These are phyloP conservation scores for Clarireedia monteithiana DNA, from an alignment of 2,329 filamentous ascomycete genomes.

Conservation along the genomic window DNA sequence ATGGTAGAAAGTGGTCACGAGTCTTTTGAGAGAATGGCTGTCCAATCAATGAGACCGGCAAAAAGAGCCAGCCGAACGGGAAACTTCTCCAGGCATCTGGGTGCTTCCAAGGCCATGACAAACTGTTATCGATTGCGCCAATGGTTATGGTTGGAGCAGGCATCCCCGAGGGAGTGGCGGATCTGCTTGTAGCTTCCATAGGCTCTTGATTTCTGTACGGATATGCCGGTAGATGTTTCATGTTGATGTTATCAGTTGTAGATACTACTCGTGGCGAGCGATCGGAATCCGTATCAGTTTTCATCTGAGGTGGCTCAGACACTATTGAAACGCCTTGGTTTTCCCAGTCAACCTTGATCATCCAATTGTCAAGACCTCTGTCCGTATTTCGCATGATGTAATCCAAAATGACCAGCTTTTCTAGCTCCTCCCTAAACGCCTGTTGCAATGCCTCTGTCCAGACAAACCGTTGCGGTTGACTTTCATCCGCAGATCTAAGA, in stretches of 20 bases:
- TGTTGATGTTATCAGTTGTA: constrained; percentile 27
- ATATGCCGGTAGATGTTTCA: constrained; percentile 35
- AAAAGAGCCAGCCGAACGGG: constrained; percentile 96
- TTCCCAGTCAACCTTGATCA: constrained; percentile 92
- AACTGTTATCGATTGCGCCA: constrained; percentile 93
- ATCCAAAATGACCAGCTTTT: constrained; percentile 94
- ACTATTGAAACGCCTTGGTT: constrained; percentile 76
- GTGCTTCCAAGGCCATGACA: constrained; percentile 76
- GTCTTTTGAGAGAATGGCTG: constrained; percentile 94
- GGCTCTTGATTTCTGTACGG: constrained; percentile 74
- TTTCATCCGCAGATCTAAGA: constrained; percentile 17
- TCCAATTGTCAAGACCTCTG: constrained; percentile 95
- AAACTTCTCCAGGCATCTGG: constrained; percentile 78
- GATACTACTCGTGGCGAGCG: constrained; percentile 41
- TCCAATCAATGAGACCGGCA: constrained; percentile 92
- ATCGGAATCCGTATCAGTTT: constrained; percentile 46
- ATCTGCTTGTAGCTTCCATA: constrained; percentile 65
- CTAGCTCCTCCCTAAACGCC: constrained; percentile 87
- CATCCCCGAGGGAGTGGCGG: constrained; percentile 29
- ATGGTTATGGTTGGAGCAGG: constrained; percentile 52
- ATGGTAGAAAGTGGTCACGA: constrained; percentile 87
- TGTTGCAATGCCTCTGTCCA: constrained; percentile 89
- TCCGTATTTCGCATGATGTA: constrained; percentile 99
- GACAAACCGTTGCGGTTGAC: constrained; percentile 44
- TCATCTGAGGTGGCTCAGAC: constrained; percentile 69